A percentile compares a stretch with the other conserved stretches of the same genome.
Evolutionary conservation across 2,329 filamentous ascomycete genomes (phyloP).

Genomic region (Fonsecaea nubica): DNA sequence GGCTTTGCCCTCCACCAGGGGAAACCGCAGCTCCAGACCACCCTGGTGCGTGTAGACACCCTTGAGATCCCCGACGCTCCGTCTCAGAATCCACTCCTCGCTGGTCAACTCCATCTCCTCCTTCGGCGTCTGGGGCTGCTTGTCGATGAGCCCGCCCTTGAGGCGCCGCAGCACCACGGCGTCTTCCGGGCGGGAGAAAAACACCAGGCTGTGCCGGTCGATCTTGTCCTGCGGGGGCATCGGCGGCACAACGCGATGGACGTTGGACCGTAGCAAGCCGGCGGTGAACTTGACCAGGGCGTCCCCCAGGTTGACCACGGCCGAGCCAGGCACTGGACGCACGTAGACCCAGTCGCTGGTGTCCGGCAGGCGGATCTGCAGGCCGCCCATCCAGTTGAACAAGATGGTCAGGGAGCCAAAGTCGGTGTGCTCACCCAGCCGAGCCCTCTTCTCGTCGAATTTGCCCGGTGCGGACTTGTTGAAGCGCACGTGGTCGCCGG

Average conservation of each 20-base stretch:
- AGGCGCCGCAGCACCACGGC: constrained; percentile 11
- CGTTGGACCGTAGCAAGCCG: constrained; percentile 49
- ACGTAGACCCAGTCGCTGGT: constrained; percentile 49
- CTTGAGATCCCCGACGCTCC: constrained; percentile 18
- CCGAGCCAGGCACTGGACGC: constrained; percentile 56
- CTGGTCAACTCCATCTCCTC: constrained; percentile 17
- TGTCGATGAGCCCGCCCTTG: constrained; percentile 18
- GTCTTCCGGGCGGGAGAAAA: constrained; percentile 57
- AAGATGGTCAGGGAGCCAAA: constrained; percentile 56
- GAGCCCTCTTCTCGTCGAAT: constrained; percentile 13
- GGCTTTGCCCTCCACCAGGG: constrained; percentile 10
- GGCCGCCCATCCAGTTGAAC: constrained; percentile 39
- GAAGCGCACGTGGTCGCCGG: constrained; percentile 15
- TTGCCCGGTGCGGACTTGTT: constrained; percentile 12
- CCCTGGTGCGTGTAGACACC: constrained; percentile 18
- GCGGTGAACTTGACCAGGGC: constrained; percentile 54
- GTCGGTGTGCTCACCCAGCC: constrained; percentile 46
- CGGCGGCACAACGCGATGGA: constrained; percentile 59
- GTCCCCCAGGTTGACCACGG: constrained; percentile 54
- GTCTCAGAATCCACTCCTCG: constrained; percentile 19
- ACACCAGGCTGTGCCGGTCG: constrained; percentile 61
- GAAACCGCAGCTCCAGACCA: constrained; percentile 12
- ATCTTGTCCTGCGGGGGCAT: constrained; percentile 55
- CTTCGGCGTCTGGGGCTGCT: constrained; percentile 16
- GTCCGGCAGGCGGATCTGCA: constrained; percentile 17